Evolutionary conservation across 2,329 filamentous ascomycete species (phyloP), one percentile per base, ranked within the genome.

Genomic region (Fusarium mundagurra): DNA sequence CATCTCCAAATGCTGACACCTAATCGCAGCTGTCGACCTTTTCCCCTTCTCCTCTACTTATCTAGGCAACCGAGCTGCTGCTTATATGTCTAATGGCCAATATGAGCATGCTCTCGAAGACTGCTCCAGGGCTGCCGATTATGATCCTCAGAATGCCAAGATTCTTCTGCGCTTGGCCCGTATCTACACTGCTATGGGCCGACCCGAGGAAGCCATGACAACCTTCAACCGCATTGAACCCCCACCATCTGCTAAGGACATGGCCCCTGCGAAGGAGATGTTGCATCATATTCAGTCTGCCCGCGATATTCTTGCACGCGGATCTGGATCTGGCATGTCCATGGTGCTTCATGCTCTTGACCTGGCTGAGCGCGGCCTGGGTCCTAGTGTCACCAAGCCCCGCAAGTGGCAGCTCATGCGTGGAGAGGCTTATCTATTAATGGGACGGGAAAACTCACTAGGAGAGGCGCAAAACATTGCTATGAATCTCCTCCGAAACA

Each of bases 331-430:
- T 4, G 92, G 93, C 54, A 94, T 94, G 50, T 98, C 95, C 31
- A 96, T 98, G 95, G 94, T 94, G 22, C 87, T 98, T 61, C 94
- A 96, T 83, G 96, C 95, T 16, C 88, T 99, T 45, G 95, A 98
- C 78, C 93, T 96, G 84, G 96, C 96, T 14, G 94, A 96, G 81
- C 92, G 92, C 79, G 89, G 92, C 7, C 88, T 99, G 9, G 95
- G 94, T 17, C 79, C 86, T 17, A 89, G 90, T n/a, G 94, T 94
- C 29, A 87, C 89, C 77, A 93, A 92, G 84, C 96, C 96, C 43
- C 91, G 96, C 80, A 96, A 96, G 84, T 99, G 96, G 96, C 93
- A 93, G 80, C 86, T 98, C 71, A 92, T 99, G 91, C 91, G 94
- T 41, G 96, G 94, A 67, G 94, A 98, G 84, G 96, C 96, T 16